Base-by-base conservation (phyloP, 1,139 yeast genomes). In the Schizosaccharomyces versatilis region DNA sequence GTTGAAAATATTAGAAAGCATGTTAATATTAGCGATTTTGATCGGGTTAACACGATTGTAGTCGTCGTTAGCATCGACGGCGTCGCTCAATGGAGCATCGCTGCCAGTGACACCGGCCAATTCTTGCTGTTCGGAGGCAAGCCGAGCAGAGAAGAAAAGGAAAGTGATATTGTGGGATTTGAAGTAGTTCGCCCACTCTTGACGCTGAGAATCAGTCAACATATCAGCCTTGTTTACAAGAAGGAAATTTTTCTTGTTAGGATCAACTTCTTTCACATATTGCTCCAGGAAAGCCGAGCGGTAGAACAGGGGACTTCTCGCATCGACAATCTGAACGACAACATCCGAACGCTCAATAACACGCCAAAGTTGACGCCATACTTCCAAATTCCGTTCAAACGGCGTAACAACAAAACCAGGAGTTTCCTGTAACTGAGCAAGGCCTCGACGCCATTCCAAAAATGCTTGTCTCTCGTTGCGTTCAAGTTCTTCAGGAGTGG, bases 311-410 rank as follows among this genome's bases (percentile, higher is more conserved):
- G 99, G 98, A 65, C 84, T 86, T 69, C 99, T 76, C 7, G 97
- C 97, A 71, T 93, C 99, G 39, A 90, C 98, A 71, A 93, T 93
- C 67, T 93, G 99, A 3, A 93, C 97, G 52, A 93, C 78, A 62
- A 93, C 73, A 68, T 90, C 96, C 53, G 93, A 83, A 65, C 98
- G 77, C 67, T 93, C 99, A 15, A 88, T 85, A 54, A 93, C 99
- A 69, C 99, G 76, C 99, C 99, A 93, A 61, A 93, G 72, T 69
- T 93, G 99, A 66, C 93, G 80, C 99, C 99, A 93, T 58, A 93
- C 97, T 71, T 90, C 96, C 61, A 93, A 73, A 66, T 93, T 93
- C 69, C 98, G 78, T 70, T 93, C 99, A 66, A 90, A 93, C 1
- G 99, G 99, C 0, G 99, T 93, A 67, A 93, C 74, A 59, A 88